Evolutionary conservation across 371 early-diverging fungal species (phyloP), one percentile per base, ranked within the genome.

Genomic region (Mortierella sp.): DNA sequence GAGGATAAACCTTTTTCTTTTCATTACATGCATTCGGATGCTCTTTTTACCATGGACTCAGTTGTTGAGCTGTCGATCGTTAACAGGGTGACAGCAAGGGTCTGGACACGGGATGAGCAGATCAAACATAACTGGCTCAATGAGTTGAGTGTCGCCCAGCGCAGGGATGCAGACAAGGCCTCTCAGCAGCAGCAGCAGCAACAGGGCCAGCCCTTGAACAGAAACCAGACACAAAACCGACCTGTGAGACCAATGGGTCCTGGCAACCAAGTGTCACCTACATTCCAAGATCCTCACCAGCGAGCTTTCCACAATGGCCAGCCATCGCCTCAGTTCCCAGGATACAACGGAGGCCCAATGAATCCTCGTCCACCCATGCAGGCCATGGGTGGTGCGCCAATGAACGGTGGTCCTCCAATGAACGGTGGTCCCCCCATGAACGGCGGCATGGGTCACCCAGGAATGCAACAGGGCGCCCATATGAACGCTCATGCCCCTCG

Each of bases 201-300:
- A 48, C 44, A 57, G 26, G 15, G 52, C 9, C 74, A 68, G 21
- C 56, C 23, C n/a, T 18, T 69, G 58, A 65, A 66, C 48, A 67
- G 58, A 26, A 68, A 52, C 45, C 45, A 64, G n/a, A 75, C 69
- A 3, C 66, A 75, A 15, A 25, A 52, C 26, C 77, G 68, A 1
- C 72, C 72, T 14, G 67, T 71, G 68, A 50, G 72, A 25, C 76
- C 76, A 4, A 71, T 76, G 77, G 62, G 72, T 7, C 75, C 75
- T 23, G 63, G 64, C 11, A 68, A 69, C 12, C 79, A 72, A 4
- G 21, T 77, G 58, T 77, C 79, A 21, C 80, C 80, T 0, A 62
- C 68, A 4, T 72, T 77, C 48, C 67, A 67, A 14, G 72, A 53
- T 26, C 66, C 62, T 47, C 62, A 45, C 3, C 60, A 43, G 14